Percentiles rank a stretch among this genome's conserved stretches.
Conservation (phyloP, 208 protist species). For the Leishmania major region DNA sequence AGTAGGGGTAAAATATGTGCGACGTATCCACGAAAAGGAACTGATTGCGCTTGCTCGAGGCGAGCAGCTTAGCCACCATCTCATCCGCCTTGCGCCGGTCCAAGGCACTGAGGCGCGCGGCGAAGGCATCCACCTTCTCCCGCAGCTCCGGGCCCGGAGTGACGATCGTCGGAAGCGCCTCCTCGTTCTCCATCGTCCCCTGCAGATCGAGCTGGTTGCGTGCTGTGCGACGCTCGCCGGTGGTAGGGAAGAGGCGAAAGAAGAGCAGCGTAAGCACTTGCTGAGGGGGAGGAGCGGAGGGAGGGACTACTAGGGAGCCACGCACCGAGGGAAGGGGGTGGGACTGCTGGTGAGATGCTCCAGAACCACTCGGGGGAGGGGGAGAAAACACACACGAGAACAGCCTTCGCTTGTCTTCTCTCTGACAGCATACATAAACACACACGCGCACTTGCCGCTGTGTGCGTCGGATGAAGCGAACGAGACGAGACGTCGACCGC, state of each 20-base stretch:
- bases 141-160: slow-evolving; percentile 82
- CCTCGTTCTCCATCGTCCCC: slow-evolving; percentile 52
- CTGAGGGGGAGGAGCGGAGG: not conserved
- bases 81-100: slow-evolving; percentile 82
- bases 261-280: not conserved
- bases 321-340: not conserved
- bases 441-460: not conserved
- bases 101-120: slow-evolving; percentile 63
- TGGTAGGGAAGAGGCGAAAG: not conserved
- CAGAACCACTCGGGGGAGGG: not conserved
- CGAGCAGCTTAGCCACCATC: slow-evolving; percentile 82
- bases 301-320: not conserved
- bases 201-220: not conserved
- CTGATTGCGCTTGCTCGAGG: slow-evolving; percentile 72
- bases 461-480: not conserved
- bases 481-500: not conserved
- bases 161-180: slow-evolving; percentile 69
- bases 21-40: slow-evolving; percentile 82
- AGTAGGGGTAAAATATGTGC: slow-evolving; percentile 92
- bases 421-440: not conserved
- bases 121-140: slow-evolving; percentile 74
- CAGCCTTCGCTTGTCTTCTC: not conserved
- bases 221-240: not conserved
- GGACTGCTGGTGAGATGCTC: not conserved
- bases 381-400: not conserved